Evolutionary conservation across 495 filamentous ascomycete genomes (phyloP).

Genomic region (Podospora pseudocomata): DNA sequence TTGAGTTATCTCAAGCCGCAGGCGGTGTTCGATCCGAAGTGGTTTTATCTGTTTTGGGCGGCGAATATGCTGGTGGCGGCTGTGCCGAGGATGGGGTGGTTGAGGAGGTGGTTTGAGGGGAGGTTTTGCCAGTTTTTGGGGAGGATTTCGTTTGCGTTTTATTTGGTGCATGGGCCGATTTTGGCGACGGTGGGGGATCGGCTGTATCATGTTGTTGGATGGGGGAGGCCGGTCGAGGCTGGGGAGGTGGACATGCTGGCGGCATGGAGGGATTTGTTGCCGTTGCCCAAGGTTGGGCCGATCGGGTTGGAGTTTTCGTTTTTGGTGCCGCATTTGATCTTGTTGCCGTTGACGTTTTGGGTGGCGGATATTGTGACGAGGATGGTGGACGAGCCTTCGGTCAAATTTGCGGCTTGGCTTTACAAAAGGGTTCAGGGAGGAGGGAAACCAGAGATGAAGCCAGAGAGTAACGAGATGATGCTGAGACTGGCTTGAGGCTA

Average conservation of each 20-base stretch:
- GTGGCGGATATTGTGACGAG: constrained; percentile 53
- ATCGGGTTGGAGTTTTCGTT: constrained; percentile 54
- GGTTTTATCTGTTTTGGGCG: constrained; percentile 50
- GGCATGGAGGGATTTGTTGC: constrained; percentile 46
- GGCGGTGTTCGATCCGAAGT: constrained; percentile 52
- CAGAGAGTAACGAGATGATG: constrained; percentile 9
- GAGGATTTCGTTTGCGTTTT: constrained; percentile 62
- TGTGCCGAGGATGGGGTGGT: constrained; percentile 41
- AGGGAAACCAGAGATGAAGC: constrained; percentile 17
- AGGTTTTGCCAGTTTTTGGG: constrained; percentile 62
- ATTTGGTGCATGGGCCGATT: constrained; percentile 63
- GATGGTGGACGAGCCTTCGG: constrained; percentile 53
- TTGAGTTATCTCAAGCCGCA: constrained; percentile 48
- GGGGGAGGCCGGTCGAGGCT: constrained; percentile 21
- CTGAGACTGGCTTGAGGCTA: constrained; percentile 19
- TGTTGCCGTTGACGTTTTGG: constrained; percentile 57
- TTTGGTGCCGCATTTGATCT: constrained; percentile 49
- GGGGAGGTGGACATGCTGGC: constrained; percentile 32
- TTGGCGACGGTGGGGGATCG: constrained; percentile 41
- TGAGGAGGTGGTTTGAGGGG: constrained; percentile 55
- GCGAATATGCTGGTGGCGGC: constrained; percentile 53
- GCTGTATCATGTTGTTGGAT: constrained; percentile 52
- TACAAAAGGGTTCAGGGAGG: constrained; percentile 37
- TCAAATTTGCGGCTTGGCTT: constrained; percentile 52
- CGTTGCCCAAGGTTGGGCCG: constrained; percentile 48